phyloP scores from a whole-genome alignment of 345 rosid species.

The Zanthoxylum bungeanum region DNA sequence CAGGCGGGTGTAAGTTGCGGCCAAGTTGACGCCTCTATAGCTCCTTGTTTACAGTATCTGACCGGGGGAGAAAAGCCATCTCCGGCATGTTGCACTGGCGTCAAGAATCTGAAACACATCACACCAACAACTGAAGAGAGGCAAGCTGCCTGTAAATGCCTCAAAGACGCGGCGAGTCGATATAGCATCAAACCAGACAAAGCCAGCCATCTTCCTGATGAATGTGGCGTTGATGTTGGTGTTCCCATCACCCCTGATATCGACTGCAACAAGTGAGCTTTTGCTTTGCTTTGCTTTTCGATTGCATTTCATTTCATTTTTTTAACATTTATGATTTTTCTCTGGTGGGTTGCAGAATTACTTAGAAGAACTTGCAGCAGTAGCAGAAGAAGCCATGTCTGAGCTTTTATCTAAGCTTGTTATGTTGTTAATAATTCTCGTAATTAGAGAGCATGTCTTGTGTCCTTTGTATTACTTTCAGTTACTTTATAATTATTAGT shows the following conservation, averaged over 20 bases:
- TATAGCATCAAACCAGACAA: constrained; percentile 15
- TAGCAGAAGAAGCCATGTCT: neutral
- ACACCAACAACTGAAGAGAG: constrained; percentile 16
- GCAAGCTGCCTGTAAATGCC: constrained; percentile 24
- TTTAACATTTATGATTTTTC: too few species aligned
- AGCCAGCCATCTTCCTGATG: constrained; percentile 21
- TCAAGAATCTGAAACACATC: neutral
- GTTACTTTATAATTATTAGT: neutral
- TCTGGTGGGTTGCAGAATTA: neutral
- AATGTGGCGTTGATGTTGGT: constrained; percentile 15
- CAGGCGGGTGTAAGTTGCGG: constrained; percentile 16
- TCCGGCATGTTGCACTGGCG: constrained; percentile 11
- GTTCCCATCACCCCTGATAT: constrained; percentile 17
- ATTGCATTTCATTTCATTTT: neutral
- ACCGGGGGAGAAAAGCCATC: neutral
- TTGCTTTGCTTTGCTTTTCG: neutral
- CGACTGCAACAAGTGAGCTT: constrained; percentile 15
- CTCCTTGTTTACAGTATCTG: constrained; percentile 21
- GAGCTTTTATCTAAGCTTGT: neutral
- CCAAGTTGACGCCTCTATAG: constrained; percentile 5
- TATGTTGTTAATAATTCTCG: neutral
- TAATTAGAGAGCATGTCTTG: too few species aligned
- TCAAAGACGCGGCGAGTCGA: constrained; percentile 16
- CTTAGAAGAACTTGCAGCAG: neutral
- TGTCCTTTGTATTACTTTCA: neutral